Conservation (phyloP, 345 rosid genomes). For the Bruguiera gymnorhiza region DNA sequence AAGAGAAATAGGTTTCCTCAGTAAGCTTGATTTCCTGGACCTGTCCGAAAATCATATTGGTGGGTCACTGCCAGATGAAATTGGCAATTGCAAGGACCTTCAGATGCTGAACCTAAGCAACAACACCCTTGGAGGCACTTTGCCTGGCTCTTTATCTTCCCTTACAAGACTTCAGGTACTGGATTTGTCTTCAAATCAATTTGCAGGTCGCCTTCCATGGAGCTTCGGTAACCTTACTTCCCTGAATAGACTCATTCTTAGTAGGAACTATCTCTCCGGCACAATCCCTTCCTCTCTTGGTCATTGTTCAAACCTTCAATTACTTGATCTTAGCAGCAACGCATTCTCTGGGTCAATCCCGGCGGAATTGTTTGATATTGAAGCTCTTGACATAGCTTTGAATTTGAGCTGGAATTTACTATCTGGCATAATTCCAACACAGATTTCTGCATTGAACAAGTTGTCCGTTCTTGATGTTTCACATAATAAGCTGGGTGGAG, state of each 20-base stretch:
- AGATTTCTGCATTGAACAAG: conserved; percentile 69
- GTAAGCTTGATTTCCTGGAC: conserved; percentile 67
- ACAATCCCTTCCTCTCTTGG: conserved; percentile 66
- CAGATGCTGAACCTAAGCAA: conserved; percentile 86
- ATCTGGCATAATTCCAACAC: conserved; percentile 65
- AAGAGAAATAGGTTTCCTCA: conserved; percentile 59
- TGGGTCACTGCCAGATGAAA: conserved; percentile 63
- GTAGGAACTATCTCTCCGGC: conserved; percentile 65
- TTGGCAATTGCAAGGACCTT: conserved; percentile 61
- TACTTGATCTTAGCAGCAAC: conserved; percentile 87
- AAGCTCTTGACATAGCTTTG: conserved; percentile 82
- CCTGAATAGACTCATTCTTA: conserved; percentile 56
- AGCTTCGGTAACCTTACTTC: conserved; percentile 70
- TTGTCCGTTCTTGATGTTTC: conserved; percentile 77
- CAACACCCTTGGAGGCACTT: conserved; percentile 60
- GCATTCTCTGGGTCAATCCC: conserved; percentile 69
- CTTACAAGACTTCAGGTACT: conserved; percentile 73
- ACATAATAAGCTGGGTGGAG: conserved; percentile 74
- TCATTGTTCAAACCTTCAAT: conserved; percentile 67
- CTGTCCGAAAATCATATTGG: conserved; percentile 61
- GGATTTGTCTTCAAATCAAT: conserved; percentile 59
- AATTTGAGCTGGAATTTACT: conserved; percentile 80
- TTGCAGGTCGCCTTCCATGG: conserved; percentile 56
- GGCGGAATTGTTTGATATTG: conserved; percentile 55
- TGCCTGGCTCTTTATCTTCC: conserved; percentile 58